Evolutionary conservation across 805 yeast species (phyloP).

Genomic region (Yarrowia keelungensis): DNA sequence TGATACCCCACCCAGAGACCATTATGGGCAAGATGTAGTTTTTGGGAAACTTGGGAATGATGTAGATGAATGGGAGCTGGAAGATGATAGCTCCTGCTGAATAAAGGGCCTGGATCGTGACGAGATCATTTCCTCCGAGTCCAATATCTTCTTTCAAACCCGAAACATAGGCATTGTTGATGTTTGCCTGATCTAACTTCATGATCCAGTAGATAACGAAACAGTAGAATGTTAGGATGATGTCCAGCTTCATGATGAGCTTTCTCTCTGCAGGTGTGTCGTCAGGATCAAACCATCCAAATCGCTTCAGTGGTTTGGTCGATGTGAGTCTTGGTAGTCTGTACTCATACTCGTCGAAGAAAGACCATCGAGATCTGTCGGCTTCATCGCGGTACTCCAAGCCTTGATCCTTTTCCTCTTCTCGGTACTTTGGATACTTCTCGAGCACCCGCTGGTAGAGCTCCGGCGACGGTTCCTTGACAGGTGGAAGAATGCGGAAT

Average conservation of each 20-base stretch:
- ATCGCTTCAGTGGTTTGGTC: not conserved
- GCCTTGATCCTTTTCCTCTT: not conserved
- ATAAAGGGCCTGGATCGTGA: not conserved
- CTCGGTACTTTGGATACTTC: not conserved
- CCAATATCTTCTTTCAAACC: not conserved
- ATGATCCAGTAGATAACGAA: not conserved
- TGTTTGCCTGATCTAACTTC: not conserved
- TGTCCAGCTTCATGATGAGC: not conserved
- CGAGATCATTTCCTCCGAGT: not conserved
- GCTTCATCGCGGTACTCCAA: not conserved
- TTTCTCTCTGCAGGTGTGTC: not conserved
- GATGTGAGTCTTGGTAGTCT: not conserved
- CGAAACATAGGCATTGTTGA: not conserved
- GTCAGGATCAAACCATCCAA: constrained; percentile 1
- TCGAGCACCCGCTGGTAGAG: not conserved
- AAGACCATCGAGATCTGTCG: not conserved
- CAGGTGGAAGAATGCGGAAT: not conserved
- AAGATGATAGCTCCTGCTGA: not conserved
- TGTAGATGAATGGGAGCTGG: not conserved
- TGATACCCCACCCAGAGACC: not conserved
- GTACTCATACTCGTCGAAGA: not conserved
- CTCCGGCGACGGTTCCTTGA: not conserved
- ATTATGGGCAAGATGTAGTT: not conserved
- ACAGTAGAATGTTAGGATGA: not conserved
- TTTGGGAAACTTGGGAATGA: constrained; percentile 6